Conservation (phyloP, 2,329 filamentous ascomycete species). For the Plectosphaerella cucumerina region DNA sequence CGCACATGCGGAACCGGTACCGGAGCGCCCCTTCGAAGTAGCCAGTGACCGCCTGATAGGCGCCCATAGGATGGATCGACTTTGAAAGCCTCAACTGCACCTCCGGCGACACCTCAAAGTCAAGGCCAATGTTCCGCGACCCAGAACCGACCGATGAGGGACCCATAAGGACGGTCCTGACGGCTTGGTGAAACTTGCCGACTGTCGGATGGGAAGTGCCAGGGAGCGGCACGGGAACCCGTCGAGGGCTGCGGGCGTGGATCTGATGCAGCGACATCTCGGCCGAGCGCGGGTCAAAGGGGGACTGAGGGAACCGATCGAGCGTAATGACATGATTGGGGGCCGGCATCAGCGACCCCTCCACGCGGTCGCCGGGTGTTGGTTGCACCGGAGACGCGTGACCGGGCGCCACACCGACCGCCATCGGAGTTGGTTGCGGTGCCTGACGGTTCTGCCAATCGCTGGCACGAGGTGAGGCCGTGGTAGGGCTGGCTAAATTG, state of each 20-base stretch:
- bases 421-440: no score
- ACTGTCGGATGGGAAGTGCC: neutral
- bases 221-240: conserved; percentile 23
- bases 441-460: no score
- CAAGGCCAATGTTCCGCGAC: conserved; percentile 33
- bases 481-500: no score
- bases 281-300: conserved; percentile 36
- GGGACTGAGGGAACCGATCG: conserved; percentile 34
- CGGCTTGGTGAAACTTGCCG: conserved; percentile 51
- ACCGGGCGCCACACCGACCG: no score
- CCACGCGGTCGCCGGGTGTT: neutral
- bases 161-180: conserved; percentile 44
- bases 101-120: conserved; percentile 39
- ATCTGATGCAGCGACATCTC: conserved; percentile 41
- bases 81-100: conserved; percentile 27
- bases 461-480: no score
- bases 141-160: conserved; percentile 36
- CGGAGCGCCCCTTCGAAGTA: conserved; percentile 51
- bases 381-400: conserved; percentile 13
- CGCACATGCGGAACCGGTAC: conserved; percentile 67
- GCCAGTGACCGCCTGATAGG: conserved; percentile 28
- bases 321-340: conserved; percentile 13
- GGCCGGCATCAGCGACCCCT: conserved; percentile 17
- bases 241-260: conserved; percentile 42
- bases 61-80: conserved; percentile 20